Evolutionary conservation across 768 basidiomycete genomes (phyloP).

Genomic region (Cubamyces lactineus): DNA sequence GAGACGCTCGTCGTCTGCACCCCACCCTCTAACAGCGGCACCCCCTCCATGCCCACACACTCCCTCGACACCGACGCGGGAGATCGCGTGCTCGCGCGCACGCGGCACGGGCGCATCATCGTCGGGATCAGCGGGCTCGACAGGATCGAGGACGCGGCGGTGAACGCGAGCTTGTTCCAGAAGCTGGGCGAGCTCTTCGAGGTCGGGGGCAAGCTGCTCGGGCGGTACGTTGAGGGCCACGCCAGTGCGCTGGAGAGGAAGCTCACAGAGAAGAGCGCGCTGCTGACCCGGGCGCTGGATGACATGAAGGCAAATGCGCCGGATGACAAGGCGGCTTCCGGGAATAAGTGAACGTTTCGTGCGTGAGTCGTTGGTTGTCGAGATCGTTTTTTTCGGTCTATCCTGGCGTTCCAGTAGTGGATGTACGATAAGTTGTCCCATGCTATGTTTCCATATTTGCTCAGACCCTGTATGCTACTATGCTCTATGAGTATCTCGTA

Average conservation of each 20-base stretch:
- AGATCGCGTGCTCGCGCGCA: slow-evolving; percentile 22
- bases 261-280: neutral
- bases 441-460: too few relatives aligned
- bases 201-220: slow-evolving; percentile 14
- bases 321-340: too few relatives aligned
- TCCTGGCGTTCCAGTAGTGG: too few relatives aligned
- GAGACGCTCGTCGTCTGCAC: slow-evolving; percentile 25
- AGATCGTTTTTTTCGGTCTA: too few relatives aligned
- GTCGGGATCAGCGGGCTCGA: slow-evolving; percentile 28
- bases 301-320: too few relatives aligned
- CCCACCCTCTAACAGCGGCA: slow-evolving; percentile 1
- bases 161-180: slow-evolving; percentile 5
- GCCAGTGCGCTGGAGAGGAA: slow-evolving; percentile 12
- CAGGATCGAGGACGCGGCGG: slow-evolving; percentile 11
- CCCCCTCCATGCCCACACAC: neutral
- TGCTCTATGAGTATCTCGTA: too few relatives aligned
- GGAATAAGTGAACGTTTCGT: too few relatives aligned
- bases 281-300: neutral
- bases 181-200: slow-evolving; percentile 17
- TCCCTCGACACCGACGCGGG: neutral
- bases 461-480: too few relatives aligned
- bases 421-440: too few relatives aligned
- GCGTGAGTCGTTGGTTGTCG: too few relatives aligned
- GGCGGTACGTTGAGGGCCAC: slow-evolving; percentile 17
- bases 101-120: slow-evolving; percentile 25